Evolutionary conservation across 768 basidiomycete genomes (phyloP), one percentile per base, ranked within the genome.

Genomic region (Pulveroboletus sp.): DNA sequence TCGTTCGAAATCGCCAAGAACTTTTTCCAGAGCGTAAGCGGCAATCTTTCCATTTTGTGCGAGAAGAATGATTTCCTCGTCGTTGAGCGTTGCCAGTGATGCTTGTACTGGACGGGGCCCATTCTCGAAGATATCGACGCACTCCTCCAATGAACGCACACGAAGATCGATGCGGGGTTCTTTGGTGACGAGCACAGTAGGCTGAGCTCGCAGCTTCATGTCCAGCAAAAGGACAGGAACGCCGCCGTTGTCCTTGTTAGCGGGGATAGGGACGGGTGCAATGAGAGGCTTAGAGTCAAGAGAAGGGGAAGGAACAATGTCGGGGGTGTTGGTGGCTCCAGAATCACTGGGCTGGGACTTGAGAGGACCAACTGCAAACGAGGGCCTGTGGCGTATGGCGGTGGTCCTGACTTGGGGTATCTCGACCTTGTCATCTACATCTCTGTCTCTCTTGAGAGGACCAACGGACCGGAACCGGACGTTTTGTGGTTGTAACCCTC

Each of bases 1-100:
- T 37, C 97, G 74, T 58, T 92, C 89, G 2, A 88, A 71, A 55
- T 94, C 85, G 45, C 84, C 92, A n/a, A 97, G 69, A 25, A 92
- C 84, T 74, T 97, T 98, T 72, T 99, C 97, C 48, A 98, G 70
- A 23, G 91, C 90, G 67, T 99, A 98, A n/a, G 90, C 79, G 1
- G 90, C 87, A 47, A 98, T 87, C 80, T 95, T 97, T 25, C 94
- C 92, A 53, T 84, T 85, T 72, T 94, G 91, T 2, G 85, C 79
- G 38, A 99, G 75, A 48, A 93, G 45, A 46, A 98, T 85, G 37
- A 99, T 75, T 69, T 98, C 97, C 63, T 98, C 95, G 58, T 99
- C 92, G 44, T 80, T 88, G 60, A 99, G 69, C 55, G 80, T 73
- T 37, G 77, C 69, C 43, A 90, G 59, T 19, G 80, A 73, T 10